phyloP scores from a whole-genome alignment of 2,329 filamentous ascomycete genomes.

The Nothopassalora personata region DNA sequence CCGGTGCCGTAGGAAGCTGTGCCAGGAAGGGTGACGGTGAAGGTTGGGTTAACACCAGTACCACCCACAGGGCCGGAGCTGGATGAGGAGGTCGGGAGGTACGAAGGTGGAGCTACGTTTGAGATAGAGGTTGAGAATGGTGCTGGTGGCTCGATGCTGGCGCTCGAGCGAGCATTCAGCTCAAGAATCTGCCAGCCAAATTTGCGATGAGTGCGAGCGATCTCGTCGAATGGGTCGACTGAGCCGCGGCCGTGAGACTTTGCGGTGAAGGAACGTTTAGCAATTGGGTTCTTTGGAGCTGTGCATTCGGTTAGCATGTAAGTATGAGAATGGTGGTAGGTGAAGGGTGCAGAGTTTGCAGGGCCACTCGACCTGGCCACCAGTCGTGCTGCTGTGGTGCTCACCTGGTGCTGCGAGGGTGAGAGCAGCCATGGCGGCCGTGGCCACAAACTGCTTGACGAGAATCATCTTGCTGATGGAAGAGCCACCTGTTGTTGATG shows the following conservation, averaged over 20 bases:
- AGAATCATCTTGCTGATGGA: neutral
- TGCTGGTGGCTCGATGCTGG: neutral
- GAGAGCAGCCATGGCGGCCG: conserved; percentile 45
- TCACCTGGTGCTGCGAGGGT: conserved; percentile 39
- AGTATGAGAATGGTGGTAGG: conserved; percentile 15
- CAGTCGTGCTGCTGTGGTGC: neutral
- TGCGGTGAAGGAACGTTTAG: conserved; percentile 58
- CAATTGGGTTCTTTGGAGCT: conserved; percentile 25
- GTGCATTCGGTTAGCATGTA: neutral
- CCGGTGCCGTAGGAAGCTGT: neutral
- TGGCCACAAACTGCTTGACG: conserved; percentile 37
- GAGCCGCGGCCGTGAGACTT: conserved; percentile 43
- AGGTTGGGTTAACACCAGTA: conserved; percentile 1
- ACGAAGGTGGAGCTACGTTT: neutral
- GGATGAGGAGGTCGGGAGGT: neutral
- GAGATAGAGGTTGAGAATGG: neutral
- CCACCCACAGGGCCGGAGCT: neutral
- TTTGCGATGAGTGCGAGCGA: conserved; percentile 64
- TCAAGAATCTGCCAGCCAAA: conserved; percentile 43
- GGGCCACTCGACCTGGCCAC: too few species aligned
- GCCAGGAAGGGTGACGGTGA: neutral
- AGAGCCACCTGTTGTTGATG: neutral
- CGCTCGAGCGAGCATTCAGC: neutral
- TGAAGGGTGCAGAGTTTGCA: too few species aligned
- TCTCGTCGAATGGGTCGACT: conserved; percentile 57